Percentiles rank a stretch among this genome's conserved stretches.
Conservation (phyloP, 805 yeast species). For the Nakazawaea wyomingensis region DNA sequence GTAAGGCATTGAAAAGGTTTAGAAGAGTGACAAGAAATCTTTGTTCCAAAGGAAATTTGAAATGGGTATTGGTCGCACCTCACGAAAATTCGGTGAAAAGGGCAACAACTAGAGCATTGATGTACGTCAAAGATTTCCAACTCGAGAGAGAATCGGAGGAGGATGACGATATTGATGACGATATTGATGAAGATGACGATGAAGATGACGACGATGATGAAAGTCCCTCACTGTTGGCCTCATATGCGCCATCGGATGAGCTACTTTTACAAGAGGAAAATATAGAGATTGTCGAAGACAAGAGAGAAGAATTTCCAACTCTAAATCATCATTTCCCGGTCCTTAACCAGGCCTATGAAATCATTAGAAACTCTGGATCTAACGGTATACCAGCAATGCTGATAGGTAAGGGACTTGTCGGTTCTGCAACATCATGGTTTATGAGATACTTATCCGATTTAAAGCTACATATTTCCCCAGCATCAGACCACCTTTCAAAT, state of each 20-base stretch:
- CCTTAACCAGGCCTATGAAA: constrained; percentile 56
- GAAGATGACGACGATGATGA: constrained; percentile 21
- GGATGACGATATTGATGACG: constrained; percentile 21
- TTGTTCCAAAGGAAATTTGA: constrained; percentile 39
- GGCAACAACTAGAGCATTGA: constrained; percentile 42
- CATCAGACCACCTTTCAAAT: constrained; percentile 19
- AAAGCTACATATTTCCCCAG: not conserved
- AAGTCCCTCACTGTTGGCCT: not conserved
- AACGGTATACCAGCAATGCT: constrained; percentile 60
- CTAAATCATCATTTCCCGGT: constrained; percentile 57
- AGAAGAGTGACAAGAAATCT: constrained; percentile 43
- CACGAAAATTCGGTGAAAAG: constrained; percentile 16
- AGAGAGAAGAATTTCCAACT: constrained; percentile 26
- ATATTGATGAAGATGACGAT: constrained; percentile 25
- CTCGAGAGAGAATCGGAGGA: constrained; percentile 18
- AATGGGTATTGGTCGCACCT: constrained; percentile 43
- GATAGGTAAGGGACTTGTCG: constrained; percentile 44
- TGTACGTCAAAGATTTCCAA: constrained; percentile 36
- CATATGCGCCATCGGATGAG: not conserved
- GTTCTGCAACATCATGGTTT: constrained; percentile 46
- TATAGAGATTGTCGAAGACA: no score
- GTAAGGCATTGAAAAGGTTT: constrained; percentile 27
- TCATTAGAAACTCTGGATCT: constrained; percentile 33
- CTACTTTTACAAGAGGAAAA: constrained; percentile 1
- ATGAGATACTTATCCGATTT: constrained; percentile 22